Evolutionary conservation across 2,329 filamentous ascomycete genomes (phyloP).

Genomic region (Hyphodiscus sp.): DNA sequence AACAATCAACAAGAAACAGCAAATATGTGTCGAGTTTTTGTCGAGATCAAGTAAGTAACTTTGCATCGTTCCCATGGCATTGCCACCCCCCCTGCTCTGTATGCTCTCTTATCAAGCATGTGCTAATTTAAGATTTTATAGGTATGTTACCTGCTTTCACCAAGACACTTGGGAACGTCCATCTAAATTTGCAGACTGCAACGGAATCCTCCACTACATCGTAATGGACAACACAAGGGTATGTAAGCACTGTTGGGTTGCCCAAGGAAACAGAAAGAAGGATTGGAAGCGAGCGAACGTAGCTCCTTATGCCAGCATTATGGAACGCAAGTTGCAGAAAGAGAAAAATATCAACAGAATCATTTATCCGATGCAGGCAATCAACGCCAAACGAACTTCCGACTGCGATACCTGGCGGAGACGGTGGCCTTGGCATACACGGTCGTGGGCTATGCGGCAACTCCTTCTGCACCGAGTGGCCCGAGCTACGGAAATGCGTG

Average conservation of each 20-base stretch:
- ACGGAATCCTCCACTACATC: not conserved
- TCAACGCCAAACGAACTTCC: not conserved
- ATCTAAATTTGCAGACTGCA: not conserved
- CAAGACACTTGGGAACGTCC: not conserved
- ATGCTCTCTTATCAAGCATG: too few relatives aligned
- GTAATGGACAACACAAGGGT: not conserved
- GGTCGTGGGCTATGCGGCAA: not conserved
- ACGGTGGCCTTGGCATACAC: not conserved
- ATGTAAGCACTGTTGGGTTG: not conserved
- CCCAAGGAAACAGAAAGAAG: not conserved
- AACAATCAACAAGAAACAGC: not conserved
- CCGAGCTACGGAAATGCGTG: not conserved
- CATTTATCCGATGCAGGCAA: not conserved
- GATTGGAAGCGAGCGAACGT: not conserved
- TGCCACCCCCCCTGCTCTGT: too few relatives aligned
- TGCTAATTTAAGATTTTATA: not conserved
- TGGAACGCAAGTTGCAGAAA: not conserved
- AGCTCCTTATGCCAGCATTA: not conserved
- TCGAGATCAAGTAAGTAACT: not conserved
- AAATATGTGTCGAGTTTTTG: not conserved
- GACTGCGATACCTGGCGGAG: not conserved
- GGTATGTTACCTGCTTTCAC: not conserved
- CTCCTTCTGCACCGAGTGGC: not conserved
- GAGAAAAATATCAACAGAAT: not conserved
- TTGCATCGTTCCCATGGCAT: too few relatives aligned